A percentile compares a stretch with the other conserved stretches of the same genome.
phyloP scores from a whole-genome alignment of 2,329 filamentous ascomycete genomes.

The Apiospora rasikravindrae region DNA sequence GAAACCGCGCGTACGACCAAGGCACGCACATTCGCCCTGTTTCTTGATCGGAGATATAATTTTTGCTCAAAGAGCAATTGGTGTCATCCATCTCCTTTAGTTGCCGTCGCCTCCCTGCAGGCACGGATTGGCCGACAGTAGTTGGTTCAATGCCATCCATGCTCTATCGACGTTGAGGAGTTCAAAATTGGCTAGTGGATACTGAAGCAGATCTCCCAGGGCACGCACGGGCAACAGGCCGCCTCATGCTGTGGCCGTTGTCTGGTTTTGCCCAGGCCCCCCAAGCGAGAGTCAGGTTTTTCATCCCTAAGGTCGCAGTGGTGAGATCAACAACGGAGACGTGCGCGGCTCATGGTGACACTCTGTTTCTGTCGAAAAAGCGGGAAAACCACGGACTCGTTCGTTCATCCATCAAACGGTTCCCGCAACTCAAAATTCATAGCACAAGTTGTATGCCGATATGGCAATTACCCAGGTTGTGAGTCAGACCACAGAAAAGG shows the following conservation, averaged over 20 bases:
- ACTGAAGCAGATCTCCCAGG: conserved; percentile 6
- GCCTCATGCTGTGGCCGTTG: neutral
- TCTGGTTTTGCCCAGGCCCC: neutral
- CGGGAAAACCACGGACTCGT: conserved; percentile 14
- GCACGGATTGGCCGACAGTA: conserved; percentile 5
- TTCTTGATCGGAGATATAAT: neutral
- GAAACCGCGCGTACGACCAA: neutral
- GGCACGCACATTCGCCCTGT: neutral
- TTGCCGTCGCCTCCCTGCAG: conserved; percentile 3
- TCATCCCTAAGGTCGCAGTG: conserved; percentile 2
- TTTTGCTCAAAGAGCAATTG: neutral
- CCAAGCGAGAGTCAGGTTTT: conserved; percentile 12
- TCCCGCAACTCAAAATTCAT: conserved; percentile 14
- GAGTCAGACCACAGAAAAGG: neutral
- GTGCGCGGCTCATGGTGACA: conserved; percentile 19
- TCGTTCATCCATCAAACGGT: conserved; percentile 13
- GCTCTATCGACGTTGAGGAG: conserved; percentile 6
- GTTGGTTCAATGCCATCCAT: neutral
- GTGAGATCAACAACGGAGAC: conserved; percentile 24
- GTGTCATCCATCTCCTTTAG: neutral
- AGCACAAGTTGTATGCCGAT: neutral
- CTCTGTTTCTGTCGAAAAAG: conserved; percentile 5
- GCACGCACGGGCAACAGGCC: conserved; percentile 22
- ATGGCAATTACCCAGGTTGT: neutral
- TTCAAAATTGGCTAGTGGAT: conserved; percentile 10